Base-by-base conservation (phyloP, 2,329 filamentous ascomycete species). In the Monilinia laxa region DNA sequence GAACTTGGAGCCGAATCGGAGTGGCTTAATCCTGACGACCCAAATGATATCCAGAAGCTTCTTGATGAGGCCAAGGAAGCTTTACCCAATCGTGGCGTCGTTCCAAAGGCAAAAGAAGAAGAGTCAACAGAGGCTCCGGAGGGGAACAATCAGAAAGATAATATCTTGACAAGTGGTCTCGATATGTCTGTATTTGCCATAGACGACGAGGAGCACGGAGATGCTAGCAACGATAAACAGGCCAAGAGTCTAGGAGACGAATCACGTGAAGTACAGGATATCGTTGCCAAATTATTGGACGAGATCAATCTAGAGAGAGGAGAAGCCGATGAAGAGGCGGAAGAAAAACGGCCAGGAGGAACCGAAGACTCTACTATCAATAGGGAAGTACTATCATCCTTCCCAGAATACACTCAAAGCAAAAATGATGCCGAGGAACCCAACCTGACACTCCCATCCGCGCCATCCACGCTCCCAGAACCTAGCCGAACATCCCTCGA, bases 201-300 rank as follows among this genome's bases (percentile, higher is more conserved):
- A 79, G 68, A 80, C 79, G 62, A 82, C 72, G 68, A 81, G 78
- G 54, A 80, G 67, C 71, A 80, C 71, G 66, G 78, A 77, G 73
- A 79, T 78, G 49, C 81, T 68, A 69, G 78, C 73, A 69, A 78
- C 73, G 6, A 78, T 76, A 68, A 77, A 75, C 70, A 79, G 79
- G 20, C 76, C 74, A 72, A 63, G 11, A 54, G 60, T 14, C 56
- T 72, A 14, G 70, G 72, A 62, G 59, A 58, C 18, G 73, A 74
- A 70, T 73, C 74, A 70, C 70, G 70, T 62, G 75, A 75, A 67
- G 73, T 71, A 2, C 68, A 74, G 40, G 74, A 76, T 66, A 74
- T 76, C 28, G 62, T 76, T 51, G 70, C 70, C 4, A 72, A 67
- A 45, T 58, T 75, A n/a, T 49, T 76, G 35, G 75, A 76, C 65